These are phyloP conservation scores for Zygosaccharomyces siamensis DNA, from an alignment of 805 yeast species.

Conservation along the genomic window DNA sequence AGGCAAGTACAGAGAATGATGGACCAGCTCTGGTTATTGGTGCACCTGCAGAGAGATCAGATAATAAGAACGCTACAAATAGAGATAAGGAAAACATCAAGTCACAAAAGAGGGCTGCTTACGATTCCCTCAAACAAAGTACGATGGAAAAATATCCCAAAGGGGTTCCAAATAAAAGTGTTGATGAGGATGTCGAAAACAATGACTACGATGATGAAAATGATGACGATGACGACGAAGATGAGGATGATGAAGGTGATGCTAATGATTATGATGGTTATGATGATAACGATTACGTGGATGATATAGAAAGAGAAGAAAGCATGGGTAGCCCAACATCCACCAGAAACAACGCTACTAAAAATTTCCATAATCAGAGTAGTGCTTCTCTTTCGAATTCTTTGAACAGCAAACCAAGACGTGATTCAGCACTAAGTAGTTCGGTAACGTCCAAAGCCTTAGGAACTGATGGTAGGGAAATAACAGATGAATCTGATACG, in stretches of 20 bases:
- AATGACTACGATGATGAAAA: not conserved
- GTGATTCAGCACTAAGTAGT: slow-evolving; percentile 7
- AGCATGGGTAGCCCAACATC: not conserved
- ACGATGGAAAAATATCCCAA: not conserved
- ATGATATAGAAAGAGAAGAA: not conserved
- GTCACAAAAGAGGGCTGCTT: not conserved
- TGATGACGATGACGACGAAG: slow-evolving; percentile 14
- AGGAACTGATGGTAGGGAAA: slow-evolving; percentile 8
- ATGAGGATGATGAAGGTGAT: slow-evolving; percentile 12
- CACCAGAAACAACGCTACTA: not conserved
- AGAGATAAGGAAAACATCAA: not conserved
- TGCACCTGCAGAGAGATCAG: slow-evolving; percentile 47
- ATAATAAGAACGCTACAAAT: not conserved
- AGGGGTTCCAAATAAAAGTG: not conserved
- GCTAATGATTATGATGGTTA: slow-evolving; percentile 1
- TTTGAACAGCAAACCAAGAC: not conserved
- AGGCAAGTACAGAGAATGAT: slow-evolving; percentile 44
- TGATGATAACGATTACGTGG: not conserved
- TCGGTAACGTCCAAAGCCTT: slow-evolving; percentile 7
- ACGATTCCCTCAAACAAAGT: not conserved
- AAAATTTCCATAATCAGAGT: not conserved
- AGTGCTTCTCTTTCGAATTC: not conserved
- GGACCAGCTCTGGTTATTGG: slow-evolving; percentile 76
- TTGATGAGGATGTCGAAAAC: slow-evolving; percentile 4
- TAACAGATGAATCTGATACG: not conserved